phyloP scores from a whole-genome alignment of 768 basidiomycete species.

The Phylloporus scabripes region DNA sequence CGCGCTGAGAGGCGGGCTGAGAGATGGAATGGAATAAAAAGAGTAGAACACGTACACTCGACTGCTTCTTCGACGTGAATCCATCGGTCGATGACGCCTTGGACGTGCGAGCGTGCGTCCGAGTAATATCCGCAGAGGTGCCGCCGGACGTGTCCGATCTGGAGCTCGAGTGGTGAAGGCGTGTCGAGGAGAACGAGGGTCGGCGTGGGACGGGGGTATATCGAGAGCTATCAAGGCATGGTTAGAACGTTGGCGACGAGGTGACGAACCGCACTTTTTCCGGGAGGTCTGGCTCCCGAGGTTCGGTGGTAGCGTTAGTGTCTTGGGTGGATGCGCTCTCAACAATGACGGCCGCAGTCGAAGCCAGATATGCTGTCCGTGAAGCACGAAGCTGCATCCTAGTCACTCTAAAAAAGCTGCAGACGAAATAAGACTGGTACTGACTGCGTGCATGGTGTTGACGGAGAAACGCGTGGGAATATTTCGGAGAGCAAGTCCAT shows the following conservation, averaged over 20 bases:
- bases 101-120: constrained; percentile 60
- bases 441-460: constrained; percentile 17
- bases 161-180: constrained; percentile 67
- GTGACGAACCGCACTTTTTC: constrained; percentile 19
- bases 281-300: constrained; percentile 17
- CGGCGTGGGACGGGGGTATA: constrained; percentile 63
- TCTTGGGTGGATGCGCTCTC: constrained; percentile 8
- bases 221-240: constrained; percentile 54
- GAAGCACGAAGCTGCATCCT: constrained; percentile 20
- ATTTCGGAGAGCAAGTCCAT: too few species aligned
- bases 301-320: not conserved
- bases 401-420: not conserved
- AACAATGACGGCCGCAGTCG: constrained; percentile 13
- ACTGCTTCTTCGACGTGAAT: constrained; percentile 80
- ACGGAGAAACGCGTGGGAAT: constrained; percentile 18
- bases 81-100: constrained; percentile 73
- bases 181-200: constrained; percentile 69
- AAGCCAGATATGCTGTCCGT: constrained; percentile 19
- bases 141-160: constrained; percentile 67
- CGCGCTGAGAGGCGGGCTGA: constrained; percentile 45
- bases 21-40: not conserved
- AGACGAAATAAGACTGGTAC: not conserved
- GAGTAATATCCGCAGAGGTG: constrained; percentile 50
- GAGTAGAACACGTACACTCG: constrained; percentile 56
- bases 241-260: too few species aligned